phyloP scores from a whole-genome alignment of 2,329 filamentous ascomycete genomes.

The Rosellinia necatrix region DNA sequence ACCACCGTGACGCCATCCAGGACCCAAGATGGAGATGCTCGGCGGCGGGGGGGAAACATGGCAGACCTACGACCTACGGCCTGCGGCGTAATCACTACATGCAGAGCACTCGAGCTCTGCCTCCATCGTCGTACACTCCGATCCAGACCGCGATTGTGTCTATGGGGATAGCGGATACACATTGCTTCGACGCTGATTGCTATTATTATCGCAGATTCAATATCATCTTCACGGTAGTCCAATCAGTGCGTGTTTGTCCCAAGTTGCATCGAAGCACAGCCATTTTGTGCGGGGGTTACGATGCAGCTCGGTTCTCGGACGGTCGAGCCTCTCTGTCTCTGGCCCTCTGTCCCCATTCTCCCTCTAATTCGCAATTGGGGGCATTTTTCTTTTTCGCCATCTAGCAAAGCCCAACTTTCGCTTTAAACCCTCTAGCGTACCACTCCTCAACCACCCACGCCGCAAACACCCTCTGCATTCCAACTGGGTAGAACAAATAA shows the following conservation, averaged over 20 bases:
- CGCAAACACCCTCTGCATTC: background rate
- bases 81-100: slow-evolving; percentile 6
- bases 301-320: slow-evolving; percentile 17
- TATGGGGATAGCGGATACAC: background rate
- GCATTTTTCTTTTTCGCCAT: slow-evolving; percentile 16
- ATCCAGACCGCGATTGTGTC: background rate
- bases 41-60: slow-evolving; percentile 27
- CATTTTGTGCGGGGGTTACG: slow-evolving; percentile 12
- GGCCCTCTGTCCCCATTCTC: too few species aligned
- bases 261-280: slow-evolving; percentile 18
- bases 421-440: slow-evolving; percentile 4
- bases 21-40: slow-evolving; percentile 27
- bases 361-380: slow-evolving; percentile 13
- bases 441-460: background rate
- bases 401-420: slow-evolving; percentile 11
- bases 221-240: slow-evolving; percentile 5
- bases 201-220: slow-evolving; percentile 19
- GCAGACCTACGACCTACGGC: slow-evolving; percentile 10
- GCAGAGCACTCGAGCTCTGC: background rate
- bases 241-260: background rate
- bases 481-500: too few species aligned
- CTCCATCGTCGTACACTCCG: background rate
- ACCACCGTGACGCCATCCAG: slow-evolving; percentile 16
- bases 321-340: slow-evolving; percentile 9
- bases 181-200: background rate